phyloP scores from a whole-genome alignment of 2,329 filamentous ascomycete species.

The Byssothecium circinans region DNA sequence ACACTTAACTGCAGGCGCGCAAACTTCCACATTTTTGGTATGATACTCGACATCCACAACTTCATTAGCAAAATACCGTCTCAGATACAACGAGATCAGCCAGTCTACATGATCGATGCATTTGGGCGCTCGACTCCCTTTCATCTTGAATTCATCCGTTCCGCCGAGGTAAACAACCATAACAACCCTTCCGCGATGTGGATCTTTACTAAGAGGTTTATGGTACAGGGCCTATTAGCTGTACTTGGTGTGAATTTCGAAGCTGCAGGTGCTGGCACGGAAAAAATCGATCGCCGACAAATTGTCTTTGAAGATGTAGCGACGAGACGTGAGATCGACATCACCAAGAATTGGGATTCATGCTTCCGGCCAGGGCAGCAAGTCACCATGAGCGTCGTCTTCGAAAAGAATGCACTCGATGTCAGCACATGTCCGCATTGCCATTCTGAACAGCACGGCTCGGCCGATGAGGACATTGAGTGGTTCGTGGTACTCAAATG shows the following conservation, averaged over 20 bases:
- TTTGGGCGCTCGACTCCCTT: conserved; percentile 28
- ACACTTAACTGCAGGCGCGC: neutral
- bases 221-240: conserved; percentile 24
- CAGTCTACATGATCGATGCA: conserved; percentile 35
- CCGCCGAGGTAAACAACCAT: conserved; percentile 3
- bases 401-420: too few species aligned
- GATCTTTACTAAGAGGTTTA: neutral
- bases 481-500: too few species aligned
- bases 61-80: conserved; percentile 25
- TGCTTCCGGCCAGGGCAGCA: conserved; percentile 34
- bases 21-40: conserved; percentile 24
- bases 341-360: conserved; percentile 20
- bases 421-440: too few species aligned
- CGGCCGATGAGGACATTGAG: too few species aligned
- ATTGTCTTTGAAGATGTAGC: conserved; percentile 28
- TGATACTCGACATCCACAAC: conserved; percentile 21
- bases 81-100: conserved; percentile 34
- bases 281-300: conserved; percentile 25
- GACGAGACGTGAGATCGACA: conserved; percentile 19
- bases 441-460: too few species aligned
- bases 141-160: conserved; percentile 34
- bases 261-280: conserved; percentile 4
- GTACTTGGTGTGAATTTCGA: conserved; percentile 29
- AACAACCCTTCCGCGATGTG: neutral
- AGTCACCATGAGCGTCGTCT: conserved; percentile 38